A percentile compares a stretch with the other conserved stretches of the same genome.
Conservation (phyloP, 352 stramenopile genomes). For the Elongisporangium undulatum region DNA sequence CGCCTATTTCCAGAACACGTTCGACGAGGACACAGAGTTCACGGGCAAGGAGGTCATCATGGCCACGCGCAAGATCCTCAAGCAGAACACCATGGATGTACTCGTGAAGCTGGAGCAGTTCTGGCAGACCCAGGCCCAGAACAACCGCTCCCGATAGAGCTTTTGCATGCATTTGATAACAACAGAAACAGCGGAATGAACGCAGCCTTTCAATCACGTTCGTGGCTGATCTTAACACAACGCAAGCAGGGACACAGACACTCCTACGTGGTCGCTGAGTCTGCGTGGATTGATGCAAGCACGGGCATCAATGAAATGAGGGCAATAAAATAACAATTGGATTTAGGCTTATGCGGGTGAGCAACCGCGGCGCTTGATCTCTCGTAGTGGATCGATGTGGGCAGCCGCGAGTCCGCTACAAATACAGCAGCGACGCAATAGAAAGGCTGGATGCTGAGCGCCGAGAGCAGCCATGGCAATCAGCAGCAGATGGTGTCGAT, state of each 20-base stretch:
- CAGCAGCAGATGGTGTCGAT: too few species aligned
- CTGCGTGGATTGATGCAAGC: too few species aligned
- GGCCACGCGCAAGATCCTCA: constrained; percentile 78
- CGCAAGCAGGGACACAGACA: neutral
- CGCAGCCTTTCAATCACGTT: too few species aligned
- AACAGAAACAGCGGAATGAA: neutral
- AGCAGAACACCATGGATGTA: constrained; percentile 81
- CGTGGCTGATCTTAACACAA: neutral
- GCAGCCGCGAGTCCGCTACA: neutral
- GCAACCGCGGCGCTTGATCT: neutral
- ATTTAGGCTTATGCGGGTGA: neutral
- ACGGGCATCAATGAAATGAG: too few species aligned
- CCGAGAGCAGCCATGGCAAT: too few species aligned
- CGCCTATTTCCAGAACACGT: constrained; percentile 82
- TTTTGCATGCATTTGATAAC: constrained; percentile 2
- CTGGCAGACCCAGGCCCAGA: constrained; percentile 45
- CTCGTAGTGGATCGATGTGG: too few species aligned
- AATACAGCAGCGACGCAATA: neutral
- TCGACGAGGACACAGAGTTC: constrained; percentile 81
- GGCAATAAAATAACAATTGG: neutral
- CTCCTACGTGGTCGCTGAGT: too few species aligned
- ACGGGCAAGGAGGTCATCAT: constrained; percentile 81
- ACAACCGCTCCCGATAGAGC: constrained; percentile 3
- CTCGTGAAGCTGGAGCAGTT: constrained; percentile 70
- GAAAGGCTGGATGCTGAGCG: neutral